phyloP scores from a whole-genome alignment of 83 land plant genomes.

The Diphasiastrum complanatum region DNA sequence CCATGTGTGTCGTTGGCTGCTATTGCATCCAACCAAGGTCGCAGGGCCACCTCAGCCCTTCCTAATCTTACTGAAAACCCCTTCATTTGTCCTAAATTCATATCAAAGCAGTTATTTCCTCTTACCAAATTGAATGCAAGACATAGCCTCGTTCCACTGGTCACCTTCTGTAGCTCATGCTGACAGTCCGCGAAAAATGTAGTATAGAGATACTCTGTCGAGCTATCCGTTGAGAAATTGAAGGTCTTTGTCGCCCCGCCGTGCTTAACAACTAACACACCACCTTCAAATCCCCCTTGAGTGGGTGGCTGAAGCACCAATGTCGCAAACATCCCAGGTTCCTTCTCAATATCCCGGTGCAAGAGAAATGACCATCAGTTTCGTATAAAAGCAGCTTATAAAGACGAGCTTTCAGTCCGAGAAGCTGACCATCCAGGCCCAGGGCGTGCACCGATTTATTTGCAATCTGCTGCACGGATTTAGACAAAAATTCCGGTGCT shows the following conservation, averaged over 20 bases:
- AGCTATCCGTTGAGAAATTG: slow-evolving; percentile 6
- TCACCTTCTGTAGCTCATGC: slow-evolving; percentile 15
- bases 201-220: not conserved
- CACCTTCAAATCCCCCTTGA: slow-evolving; percentile 19
- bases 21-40: slow-evolving; percentile 14
- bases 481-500: not conserved
- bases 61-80: slow-evolving; percentile 6
- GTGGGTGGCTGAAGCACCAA: slow-evolving; percentile 20
- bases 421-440: slow-evolving; percentile 5
- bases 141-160: slow-evolving; percentile 9
- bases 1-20: not conserved
- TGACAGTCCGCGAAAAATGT: slow-evolving; percentile 21
- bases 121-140: slow-evolving; percentile 23
- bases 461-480: not conserved
- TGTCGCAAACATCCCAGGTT: slow-evolving; percentile 24
- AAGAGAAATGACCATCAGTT: slow-evolving; percentile 10
- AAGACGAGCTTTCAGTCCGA: slow-evolving; percentile 1
- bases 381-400: slow-evolving; percentile 23
- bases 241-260: slow-evolving; percentile 8
- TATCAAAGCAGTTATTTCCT: not conserved
- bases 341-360: slow-evolving; percentile 23
- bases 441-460: slow-evolving; percentile 4
- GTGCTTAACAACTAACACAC: slow-evolving; percentile 15
- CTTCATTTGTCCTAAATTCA: not conserved
- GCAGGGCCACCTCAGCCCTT: slow-evolving; percentile 9